phyloP scores from a whole-genome alignment of 2,329 filamentous ascomycete genomes.

The Colletotrichum euphorbiae region DNA sequence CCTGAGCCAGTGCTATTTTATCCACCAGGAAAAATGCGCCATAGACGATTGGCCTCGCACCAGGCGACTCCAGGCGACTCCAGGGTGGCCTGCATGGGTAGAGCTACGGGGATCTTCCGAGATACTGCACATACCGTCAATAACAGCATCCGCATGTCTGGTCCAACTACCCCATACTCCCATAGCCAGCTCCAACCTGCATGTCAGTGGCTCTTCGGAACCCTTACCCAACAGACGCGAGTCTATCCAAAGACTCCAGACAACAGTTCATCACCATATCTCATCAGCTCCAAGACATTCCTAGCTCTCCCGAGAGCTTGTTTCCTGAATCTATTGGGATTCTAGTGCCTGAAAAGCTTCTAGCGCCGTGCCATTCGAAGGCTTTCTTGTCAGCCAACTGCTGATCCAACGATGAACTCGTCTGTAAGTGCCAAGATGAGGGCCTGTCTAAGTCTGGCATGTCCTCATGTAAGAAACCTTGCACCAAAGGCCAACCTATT shows the following conservation, averaged over 20 bases:
- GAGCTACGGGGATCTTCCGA: constrained; percentile 23
- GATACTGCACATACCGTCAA: constrained; percentile 8
- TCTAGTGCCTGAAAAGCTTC: constrained; percentile 25
- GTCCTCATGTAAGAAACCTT: background rate
- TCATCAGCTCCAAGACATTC: too few relatives aligned
- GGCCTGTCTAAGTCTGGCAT: constrained; percentile 19
- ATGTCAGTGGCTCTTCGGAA: background rate
- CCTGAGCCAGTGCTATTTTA: background rate
- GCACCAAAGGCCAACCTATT: background rate
- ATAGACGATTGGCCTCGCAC: background rate
- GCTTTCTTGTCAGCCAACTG: constrained; percentile 27
- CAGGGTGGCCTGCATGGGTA: constrained; percentile 1
- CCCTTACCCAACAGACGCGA: background rate
- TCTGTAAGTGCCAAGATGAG: constrained; percentile 21
- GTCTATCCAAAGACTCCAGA: background rate
- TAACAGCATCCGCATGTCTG: background rate
- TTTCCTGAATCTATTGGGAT: background rate
- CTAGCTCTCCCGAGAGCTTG: background rate
- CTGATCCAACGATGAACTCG: constrained; percentile 12
- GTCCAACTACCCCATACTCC: constrained; percentile 5
- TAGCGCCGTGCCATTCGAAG: constrained; percentile 25
- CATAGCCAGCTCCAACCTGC: background rate
- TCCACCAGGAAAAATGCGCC: background rate
- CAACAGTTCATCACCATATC: too few relatives aligned
- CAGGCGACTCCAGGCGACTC: background rate